Evolutionary conservation across 352 stramenopile genomes (phyloP).

Genomic region (Blastocystis sp.): DNA sequence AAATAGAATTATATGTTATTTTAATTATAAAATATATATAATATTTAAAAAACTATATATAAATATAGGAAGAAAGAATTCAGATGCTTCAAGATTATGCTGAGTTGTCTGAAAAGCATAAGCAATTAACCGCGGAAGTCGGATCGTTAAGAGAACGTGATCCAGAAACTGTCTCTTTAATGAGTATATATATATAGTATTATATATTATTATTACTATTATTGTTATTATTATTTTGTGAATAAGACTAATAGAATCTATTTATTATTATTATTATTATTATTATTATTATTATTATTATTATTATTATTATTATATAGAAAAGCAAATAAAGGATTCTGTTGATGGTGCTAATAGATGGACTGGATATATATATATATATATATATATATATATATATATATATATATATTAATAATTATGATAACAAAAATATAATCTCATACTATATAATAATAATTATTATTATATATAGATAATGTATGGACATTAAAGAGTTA

Average conservation of each 20-base stretch:
- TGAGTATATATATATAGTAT: too few relatives aligned
- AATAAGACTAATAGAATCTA: background rate
- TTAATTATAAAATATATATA: too few relatives aligned
- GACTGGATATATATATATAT: too few relatives aligned
- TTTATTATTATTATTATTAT: too few relatives aligned
- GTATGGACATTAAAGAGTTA: conserved; percentile 27
- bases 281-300: too few relatives aligned
- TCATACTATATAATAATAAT: background rate
- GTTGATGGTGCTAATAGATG: conserved; percentile 24
- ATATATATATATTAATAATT: too few relatives aligned
- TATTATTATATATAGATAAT: conserved; percentile 7
- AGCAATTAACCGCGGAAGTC: background rate
- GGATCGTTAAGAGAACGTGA: conserved; percentile 17
- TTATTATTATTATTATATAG: conserved; percentile 1
- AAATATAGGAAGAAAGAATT: conserved; percentile 13
- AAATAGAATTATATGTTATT: too few relatives aligned
- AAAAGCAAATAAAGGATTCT: conserved; percentile 13
- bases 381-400: too few relatives aligned
- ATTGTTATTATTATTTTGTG: conserved; percentile 20
- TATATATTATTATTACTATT: too few relatives aligned
- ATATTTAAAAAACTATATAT: too few relatives aligned
- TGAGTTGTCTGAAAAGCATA: background rate
- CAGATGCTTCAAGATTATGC: conserved; percentile 14
- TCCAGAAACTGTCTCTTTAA: too few relatives aligned
- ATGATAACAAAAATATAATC: too few relatives aligned